Base-by-base conservation (phyloP, 202 grass and related monocot genomes). In the Schoenoplectus triqueter region DNA sequence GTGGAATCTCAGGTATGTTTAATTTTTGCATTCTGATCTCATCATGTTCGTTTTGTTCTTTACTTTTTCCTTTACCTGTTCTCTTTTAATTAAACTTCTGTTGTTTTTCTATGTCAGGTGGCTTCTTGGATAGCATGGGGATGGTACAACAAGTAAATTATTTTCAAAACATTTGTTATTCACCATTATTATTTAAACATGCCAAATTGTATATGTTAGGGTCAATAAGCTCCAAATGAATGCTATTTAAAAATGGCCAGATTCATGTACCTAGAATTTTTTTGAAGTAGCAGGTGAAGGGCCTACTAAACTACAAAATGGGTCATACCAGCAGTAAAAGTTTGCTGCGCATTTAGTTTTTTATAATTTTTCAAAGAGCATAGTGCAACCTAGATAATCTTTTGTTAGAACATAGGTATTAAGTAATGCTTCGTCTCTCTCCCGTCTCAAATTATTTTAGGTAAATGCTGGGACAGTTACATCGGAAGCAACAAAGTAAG, bases 401-500 rank as follows among this genome's bases (percentile, higher is more conserved):
- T 56, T 61, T 31, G 52, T 59, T 61, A 61, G 14, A 44, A 79
- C 55, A 8, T 10, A 44, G 13, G 51, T 61, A 79, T 45, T 79
- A 5, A 14, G 75, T 61, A 61, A 44, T 31, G 17, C 7, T 62
- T 77, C 10, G 31, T 17, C 61, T 45, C 15, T 13, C 55, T 6
- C 31, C 15, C 7, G 41, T 49, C 7, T 51, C 47, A 44, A 10
- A 45, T 45, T 79, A 61, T 79, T 81, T 50, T 88, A 99, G 97
- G 87, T 82, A 91, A 95, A 92, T 89, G 56, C 84, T 78, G 90
- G 87, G n/a, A 80, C 80, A 5, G 76, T 91, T 71, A 91, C 91
- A 79, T 91, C 97, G 5, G 92, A 90, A 77, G 88, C 82, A 80
- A 94, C 97, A 88, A 99, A 99, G 97, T 98, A 95, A 89, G 18